Conservation (phyloP, 768 basidiomycete species). For the Dacryopinax primogenitus region DNA sequence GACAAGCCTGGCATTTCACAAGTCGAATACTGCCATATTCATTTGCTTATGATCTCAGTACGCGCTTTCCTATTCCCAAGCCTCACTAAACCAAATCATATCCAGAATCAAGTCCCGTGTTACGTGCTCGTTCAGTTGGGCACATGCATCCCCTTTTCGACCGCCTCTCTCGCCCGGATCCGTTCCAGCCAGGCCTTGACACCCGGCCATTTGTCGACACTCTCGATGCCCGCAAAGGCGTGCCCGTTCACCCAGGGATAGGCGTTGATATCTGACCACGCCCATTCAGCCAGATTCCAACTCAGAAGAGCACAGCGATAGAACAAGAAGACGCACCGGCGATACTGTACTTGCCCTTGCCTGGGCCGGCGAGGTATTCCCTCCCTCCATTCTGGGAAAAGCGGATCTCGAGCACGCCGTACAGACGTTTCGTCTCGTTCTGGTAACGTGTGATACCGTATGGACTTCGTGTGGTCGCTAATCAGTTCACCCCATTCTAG, state of each 20-base stretch:
- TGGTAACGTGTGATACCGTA: constrained; percentile 43
- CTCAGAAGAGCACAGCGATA: background rate
- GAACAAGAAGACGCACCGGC: constrained; percentile 28
- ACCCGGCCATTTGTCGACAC: constrained; percentile 13
- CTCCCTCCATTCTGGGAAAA: constrained; percentile 37
- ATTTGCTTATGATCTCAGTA: too few relatives aligned
- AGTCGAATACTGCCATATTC: too few relatives aligned
- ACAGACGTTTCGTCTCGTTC: constrained; percentile 72
- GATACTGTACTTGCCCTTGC: constrained; percentile 50
- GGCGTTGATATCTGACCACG: constrained; percentile 44
- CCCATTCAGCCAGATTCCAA: background rate
- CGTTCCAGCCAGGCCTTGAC: constrained; percentile 34
- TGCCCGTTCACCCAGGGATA: constrained; percentile 48
- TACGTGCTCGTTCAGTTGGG: constrained; percentile 19
- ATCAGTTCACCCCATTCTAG: background rate
- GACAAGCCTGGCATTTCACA: too few relatives aligned
- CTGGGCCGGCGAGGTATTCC: constrained; percentile 74
- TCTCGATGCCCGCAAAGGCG: constrained; percentile 38
- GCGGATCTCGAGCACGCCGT: constrained; percentile 67
- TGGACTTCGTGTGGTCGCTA: constrained; percentile 10
- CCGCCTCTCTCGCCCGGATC: constrained; percentile 28
- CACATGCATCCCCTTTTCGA: constrained; percentile 27
- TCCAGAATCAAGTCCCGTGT: too few relatives aligned
- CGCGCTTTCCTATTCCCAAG: too few relatives aligned
- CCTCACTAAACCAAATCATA: background rate